Evolutionary conservation across 1,284 basidiomycete genomes (phyloP).

Genomic region (Sporisorium reilianum): DNA sequence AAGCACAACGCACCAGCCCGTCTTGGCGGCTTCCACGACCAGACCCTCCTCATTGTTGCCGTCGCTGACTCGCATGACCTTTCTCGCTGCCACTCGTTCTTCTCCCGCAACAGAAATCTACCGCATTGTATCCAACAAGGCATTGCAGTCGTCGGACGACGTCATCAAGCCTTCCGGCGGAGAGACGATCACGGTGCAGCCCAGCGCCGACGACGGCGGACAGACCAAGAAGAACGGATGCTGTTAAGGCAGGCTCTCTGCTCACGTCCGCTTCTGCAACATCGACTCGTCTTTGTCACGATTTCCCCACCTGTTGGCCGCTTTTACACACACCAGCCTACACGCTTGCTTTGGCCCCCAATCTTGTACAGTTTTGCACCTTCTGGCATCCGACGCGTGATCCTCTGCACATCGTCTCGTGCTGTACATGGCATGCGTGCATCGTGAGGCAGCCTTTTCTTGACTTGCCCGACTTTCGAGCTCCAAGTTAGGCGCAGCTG

Average conservation of each 20-base stretch:
- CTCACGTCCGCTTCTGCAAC: background rate
- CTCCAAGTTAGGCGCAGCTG: background rate
- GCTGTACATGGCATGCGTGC: background rate
- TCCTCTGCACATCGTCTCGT: background rate
- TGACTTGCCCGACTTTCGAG: background rate
- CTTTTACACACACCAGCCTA: constrained; percentile 6
- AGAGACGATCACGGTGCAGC: constrained; percentile 69
- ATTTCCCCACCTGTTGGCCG: background rate
- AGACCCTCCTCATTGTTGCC: background rate
- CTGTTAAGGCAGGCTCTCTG: constrained; percentile 50
- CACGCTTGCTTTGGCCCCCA: constrained; percentile 7
- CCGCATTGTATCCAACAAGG: constrained; percentile 70
- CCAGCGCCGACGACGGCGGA: constrained; percentile 67
- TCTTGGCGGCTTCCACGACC: background rate
- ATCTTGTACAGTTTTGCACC: constrained; percentile 13
- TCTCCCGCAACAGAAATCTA: constrained; percentile 61
- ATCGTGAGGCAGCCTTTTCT: background rate
- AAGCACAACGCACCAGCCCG: constrained; percentile 58
- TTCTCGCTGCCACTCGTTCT: background rate
- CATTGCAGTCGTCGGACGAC: constrained; percentile 68
- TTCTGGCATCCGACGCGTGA: constrained; percentile 12
- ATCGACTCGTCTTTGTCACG: constrained; percentile 12
- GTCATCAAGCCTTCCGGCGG: constrained; percentile 69
- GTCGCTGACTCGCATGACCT: constrained; percentile 14
- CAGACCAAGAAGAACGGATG: constrained; percentile 68